Evolutionary conservation across 768 basidiomycete species (phyloP).

Genomic region (Pleurotus cornucopiae): DNA sequence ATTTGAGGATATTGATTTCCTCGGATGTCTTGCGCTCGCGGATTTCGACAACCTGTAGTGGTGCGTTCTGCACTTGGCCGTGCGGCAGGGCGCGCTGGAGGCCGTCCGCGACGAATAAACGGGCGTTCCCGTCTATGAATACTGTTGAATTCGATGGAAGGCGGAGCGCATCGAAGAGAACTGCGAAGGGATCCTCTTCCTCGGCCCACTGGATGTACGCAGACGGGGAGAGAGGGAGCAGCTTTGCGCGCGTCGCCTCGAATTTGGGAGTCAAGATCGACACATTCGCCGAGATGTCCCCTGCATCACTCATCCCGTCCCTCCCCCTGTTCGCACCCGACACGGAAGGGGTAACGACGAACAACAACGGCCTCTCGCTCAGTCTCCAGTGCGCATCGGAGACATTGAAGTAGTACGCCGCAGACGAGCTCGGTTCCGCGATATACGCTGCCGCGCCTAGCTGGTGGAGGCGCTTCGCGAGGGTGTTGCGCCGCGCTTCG

Average conservation of each 20-base stretch:
- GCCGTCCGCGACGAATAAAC: slow-evolving; percentile 65
- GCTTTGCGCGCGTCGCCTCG: slow-evolving; percentile 65
- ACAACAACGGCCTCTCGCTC: slow-evolving; percentile 75
- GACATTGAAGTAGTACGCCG: slow-evolving; percentile 71
- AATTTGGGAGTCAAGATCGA: slow-evolving; percentile 74
- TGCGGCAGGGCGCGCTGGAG: slow-evolving; percentile 39
- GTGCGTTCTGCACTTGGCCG: slow-evolving; percentile 42
- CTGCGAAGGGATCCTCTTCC: slow-evolving; percentile 59
- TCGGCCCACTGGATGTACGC: slow-evolving; percentile 62
- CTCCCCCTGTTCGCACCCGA: neutral
- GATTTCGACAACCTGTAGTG: slow-evolving; percentile 49
- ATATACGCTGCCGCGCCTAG: slow-evolving; percentile 67
- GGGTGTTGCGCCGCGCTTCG: slow-evolving; percentile 44
- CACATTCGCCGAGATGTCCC: slow-evolving; percentile 36
- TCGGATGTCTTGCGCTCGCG: slow-evolving; percentile 71
- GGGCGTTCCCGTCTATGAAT: slow-evolving; percentile 56
- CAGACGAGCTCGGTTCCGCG: slow-evolving; percentile 73
- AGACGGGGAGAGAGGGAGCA: slow-evolving; percentile 49
- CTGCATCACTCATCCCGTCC: slow-evolving; percentile 5
- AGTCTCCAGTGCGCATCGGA: slow-evolving; percentile 59
- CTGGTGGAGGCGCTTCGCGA: slow-evolving; percentile 44
- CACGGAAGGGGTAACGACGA: slow-evolving; percentile 51
- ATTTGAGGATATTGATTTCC: slow-evolving; percentile 70
- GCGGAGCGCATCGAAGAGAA: slow-evolving; percentile 26
- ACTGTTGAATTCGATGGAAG: slow-evolving; percentile 31